Conservation (phyloP, 2,329 filamentous ascomycete species). For the Scolecobasidium constrictum region DNA sequence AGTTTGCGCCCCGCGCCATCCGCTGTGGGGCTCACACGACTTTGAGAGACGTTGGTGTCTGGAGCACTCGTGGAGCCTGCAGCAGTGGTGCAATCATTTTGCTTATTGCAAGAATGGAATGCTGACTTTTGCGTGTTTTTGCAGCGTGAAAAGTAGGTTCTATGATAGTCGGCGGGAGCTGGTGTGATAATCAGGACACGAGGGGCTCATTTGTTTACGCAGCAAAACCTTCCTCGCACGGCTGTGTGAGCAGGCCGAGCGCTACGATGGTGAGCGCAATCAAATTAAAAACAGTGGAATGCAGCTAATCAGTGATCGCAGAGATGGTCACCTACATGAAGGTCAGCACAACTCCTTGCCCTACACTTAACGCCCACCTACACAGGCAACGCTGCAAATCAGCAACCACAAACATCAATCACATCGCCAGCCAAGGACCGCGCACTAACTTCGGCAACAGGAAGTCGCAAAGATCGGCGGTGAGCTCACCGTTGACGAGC, state of each 20-base stretch:
- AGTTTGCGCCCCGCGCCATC: constrained; percentile 16
- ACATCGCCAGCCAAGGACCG: too few relatives aligned
- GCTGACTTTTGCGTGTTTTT: constrained; percentile 23
- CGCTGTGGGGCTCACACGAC: constrained; percentile 16
- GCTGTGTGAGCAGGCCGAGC: constrained; percentile 99
- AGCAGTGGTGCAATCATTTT: constrained; percentile 23
- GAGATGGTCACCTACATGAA: constrained; percentile 99
- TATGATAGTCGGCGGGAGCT: constrained; percentile 12
- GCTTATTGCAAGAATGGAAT: constrained; percentile 13
- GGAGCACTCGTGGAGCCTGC: constrained; percentile 19
- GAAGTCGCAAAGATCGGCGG: constrained; percentile 85
- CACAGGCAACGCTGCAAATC: too few relatives aligned
- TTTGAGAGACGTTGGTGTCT: neutral
- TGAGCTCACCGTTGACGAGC: constrained; percentile 58
- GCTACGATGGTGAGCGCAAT: constrained; percentile 81
- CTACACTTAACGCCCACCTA: constrained; percentile 10
- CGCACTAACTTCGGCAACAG: too few relatives aligned
- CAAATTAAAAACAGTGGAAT: neutral
- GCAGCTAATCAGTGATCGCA: constrained; percentile 27
- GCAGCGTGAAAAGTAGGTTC: constrained; percentile 38
- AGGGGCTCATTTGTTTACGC: constrained; percentile 16
- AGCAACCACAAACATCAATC: too few relatives aligned
- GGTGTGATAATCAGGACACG: constrained; percentile 13
- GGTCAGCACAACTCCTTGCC: constrained; percentile 36
- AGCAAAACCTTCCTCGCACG: constrained; percentile 99